These are phyloP conservation scores for Kwoniella mangroviensis DNA, from an alignment of 768 basidiomycete genomes.

Conservation along the genomic window DNA sequence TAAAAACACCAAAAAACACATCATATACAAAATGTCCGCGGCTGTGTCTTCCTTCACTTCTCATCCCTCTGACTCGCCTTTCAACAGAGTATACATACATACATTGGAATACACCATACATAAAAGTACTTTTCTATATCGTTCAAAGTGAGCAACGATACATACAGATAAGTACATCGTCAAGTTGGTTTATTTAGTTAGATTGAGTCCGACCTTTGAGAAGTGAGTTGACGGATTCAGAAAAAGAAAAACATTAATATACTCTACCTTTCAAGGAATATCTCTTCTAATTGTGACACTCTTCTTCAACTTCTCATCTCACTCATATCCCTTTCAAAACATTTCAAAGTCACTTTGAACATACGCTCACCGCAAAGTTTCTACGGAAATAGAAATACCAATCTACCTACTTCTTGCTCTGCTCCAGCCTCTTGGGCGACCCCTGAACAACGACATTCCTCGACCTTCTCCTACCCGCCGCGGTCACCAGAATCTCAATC, in stretches of 20 bases:
- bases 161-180: conserved; percentile 11
- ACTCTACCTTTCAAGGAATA: conserved; percentile 5
- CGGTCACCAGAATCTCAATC: not conserved
- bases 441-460: too few species aligned
- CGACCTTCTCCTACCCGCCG: not conserved
- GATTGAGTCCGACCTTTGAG: not conserved
- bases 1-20: not conserved
- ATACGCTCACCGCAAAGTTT: not conserved
- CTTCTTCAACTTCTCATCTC: not conserved
- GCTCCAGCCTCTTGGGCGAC: too few species aligned
- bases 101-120: not conserved
- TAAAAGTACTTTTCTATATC: too few species aligned
- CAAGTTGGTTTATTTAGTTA: not conserved
- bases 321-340: conserved; percentile 8
- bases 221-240: not conserved
- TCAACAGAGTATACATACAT: conserved; percentile 18
- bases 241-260: not conserved
- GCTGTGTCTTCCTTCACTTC: conserved; percentile 14
- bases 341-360: conserved; percentile 21
- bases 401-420: not conserved
- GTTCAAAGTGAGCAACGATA: conserved; percentile 6
- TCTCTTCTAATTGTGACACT: not conserved
- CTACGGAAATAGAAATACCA: not conserved
- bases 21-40: not conserved
- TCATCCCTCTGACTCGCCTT: not conserved